A percentile compares a stretch with the other conserved stretches of the same genome.
Evolutionary conservation across 345 rosid species (phyloP).

Genomic region (Tarenaya hassleriana): DNA sequence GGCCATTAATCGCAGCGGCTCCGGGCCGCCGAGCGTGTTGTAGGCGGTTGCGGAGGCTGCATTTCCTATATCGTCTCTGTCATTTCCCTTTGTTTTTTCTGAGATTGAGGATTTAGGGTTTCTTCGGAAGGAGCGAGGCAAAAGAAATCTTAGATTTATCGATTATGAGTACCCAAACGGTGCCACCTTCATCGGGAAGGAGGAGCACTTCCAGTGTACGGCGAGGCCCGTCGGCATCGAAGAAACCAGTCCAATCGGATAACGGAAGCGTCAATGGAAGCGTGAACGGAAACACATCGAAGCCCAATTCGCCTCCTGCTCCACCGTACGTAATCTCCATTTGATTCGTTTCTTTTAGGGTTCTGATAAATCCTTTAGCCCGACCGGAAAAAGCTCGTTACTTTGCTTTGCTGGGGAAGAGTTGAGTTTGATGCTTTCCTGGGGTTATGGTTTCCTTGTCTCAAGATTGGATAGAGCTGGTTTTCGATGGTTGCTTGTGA

Average conservation of each 20-base stretch:
- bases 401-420: too few relatives aligned
- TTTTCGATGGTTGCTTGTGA: background rate
- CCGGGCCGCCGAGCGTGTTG: too few relatives aligned
- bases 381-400: background rate
- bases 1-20: too few relatives aligned
- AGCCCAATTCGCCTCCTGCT: slow-evolving; percentile 68
- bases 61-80: too few relatives aligned
- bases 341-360: background rate
- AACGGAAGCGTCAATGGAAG: slow-evolving; percentile 43
- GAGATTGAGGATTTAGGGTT: slow-evolving; percentile 10
- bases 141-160: background rate
- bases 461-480: background rate
- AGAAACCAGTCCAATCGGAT: slow-evolving; percentile 44
- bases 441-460: too few relatives aligned
- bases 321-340: slow-evolving; percentile 28
- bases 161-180: slow-evolving; percentile 55
- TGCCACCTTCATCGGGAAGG: slow-evolving; percentile 45
- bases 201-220: slow-evolving; percentile 41
- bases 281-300: slow-evolving; percentile 43
- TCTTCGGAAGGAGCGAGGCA: background rate
- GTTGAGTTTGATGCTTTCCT: too few relatives aligned
- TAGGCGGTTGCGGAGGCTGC: too few relatives aligned
- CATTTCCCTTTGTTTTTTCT: background rate
- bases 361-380: background rate
- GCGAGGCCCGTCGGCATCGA: slow-evolving; percentile 42